Evolutionary conservation across 2,329 filamentous ascomycete species (phyloP), one percentile per base, ranked within the genome.

Genomic region (Oidium heveae): DNA sequence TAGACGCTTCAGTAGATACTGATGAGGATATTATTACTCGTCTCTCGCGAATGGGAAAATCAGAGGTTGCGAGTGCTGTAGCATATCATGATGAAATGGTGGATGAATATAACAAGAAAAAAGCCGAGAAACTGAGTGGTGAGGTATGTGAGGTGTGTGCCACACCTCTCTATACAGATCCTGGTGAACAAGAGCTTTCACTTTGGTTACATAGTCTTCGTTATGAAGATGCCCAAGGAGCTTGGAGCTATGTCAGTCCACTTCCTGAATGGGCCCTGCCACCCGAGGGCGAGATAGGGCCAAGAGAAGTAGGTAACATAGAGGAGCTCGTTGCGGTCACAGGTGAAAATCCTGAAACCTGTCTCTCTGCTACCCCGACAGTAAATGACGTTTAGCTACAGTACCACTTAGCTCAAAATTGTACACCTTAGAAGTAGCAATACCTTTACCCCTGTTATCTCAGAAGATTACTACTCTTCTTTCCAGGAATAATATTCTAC

Each of bases 71-170:
- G 0, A 83, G 94, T 63, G 87, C 91, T 0, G 82, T 93, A 18
- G 85, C 86, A 1, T 96, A 95, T 68, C 85, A 95, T 64, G 86
- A 95, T 64, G 86, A 91, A 61, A 88, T 95, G 78, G 82, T 95
- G 39, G 83, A 88, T 60, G 75, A 82, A 55, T 96, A 96, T 66
- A 79, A 94, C 64, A 86, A 88, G 68, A 79, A 81, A 62, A 88
- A 89, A 62, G 89, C 88, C 1, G 91, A 98, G 71, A 88, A 86
- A 66, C 83, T 96, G 75, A 93, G 88, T 0, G 91, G 91, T 13
- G 72, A 87, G 63, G 69, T 78, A 16, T 98, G 91, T 66, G 74
- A 81, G 6, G 67, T 87, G 36, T 98, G 91, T 66, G 75, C 82
- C 56, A 94, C 91, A 20, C 84, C 86, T 22, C 71, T 98, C 46